Base-by-base conservation (phyloP, 495 filamentous ascomycete genomes). In the Penicillium nucicola region DNA sequence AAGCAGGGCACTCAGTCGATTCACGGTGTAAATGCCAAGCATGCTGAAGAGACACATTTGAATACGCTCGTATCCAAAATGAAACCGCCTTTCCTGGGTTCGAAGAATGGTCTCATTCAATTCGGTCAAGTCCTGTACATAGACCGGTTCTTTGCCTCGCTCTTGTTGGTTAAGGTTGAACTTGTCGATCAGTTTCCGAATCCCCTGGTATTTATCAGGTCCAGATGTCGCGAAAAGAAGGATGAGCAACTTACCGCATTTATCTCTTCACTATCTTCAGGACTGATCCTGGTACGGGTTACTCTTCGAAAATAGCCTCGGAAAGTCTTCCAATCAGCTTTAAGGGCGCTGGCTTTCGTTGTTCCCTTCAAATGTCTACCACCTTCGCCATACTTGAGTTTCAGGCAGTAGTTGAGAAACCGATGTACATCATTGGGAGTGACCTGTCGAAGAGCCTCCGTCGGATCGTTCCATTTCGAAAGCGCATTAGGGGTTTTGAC, bases 221-320 rank as follows among this genome's bases (percentile, higher is more conserved):
- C 37, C 4, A 9, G 41, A 1, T 10, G 11, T 55, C 28, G n/a
- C n/a, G n/a, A n/a, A 33, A n/a, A n/a, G 17, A 1, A 36, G 23
- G 9, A 10, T 14, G 17, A 35, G 33, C 37, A 43, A 55, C 60
- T 51, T 35, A 59, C 52, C 14, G 42, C 38, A 46, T 62, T 62
- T n/a, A 59, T 62, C 40, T 59, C 55, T 57, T 61, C 52, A 33
- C 61, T 55, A 48, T 61, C 48, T 39, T 59, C 48, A 13, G 48
- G 13, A 25, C 36, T 61, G 23, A 64, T 48, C 20, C 42, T 56
- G 11, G 15, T 49, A 15, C 47, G 37, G 22, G 45, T 62, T 14
- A 61, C 52, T 53, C 34, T 56, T 31, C 48, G 46, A 48, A 57
- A 60, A 50, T 62, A 61, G 32, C 55, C 58, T 25, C 36, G 45